These are phyloP conservation scores for Debaryomyces singareniensis DNA, from an alignment of 1,139 yeast species.

Conservation along the genomic window DNA sequence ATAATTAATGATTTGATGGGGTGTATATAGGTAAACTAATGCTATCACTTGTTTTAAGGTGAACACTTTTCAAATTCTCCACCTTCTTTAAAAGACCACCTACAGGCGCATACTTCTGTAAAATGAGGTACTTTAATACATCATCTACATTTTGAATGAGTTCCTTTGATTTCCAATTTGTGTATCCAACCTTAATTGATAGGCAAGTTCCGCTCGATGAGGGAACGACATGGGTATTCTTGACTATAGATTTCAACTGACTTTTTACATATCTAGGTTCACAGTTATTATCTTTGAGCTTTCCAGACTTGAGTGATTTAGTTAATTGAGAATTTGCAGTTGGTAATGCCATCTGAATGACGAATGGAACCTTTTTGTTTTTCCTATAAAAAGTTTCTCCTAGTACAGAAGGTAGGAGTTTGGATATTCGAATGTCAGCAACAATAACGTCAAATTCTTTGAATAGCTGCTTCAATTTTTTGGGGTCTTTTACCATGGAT, in stretches of 20 bases:
- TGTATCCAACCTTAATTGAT: conserved; percentile 47
- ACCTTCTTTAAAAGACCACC: conserved; percentile 50
- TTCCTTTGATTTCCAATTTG: conserved; percentile 36
- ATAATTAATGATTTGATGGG: no score
- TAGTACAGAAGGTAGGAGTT: conserved; percentile 48
- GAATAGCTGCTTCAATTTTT: conserved; percentile 39
- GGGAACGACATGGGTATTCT: conserved; percentile 55
- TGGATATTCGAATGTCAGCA: conserved; percentile 60
- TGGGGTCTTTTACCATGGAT: conserved; percentile 37
- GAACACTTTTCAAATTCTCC: conserved; percentile 41
- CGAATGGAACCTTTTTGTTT: conserved; percentile 57
- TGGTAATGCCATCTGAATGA: conserved; percentile 59
- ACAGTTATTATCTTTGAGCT: conserved; percentile 46
- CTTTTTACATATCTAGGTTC: conserved; percentile 55
- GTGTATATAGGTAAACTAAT: conserved; percentile 44
- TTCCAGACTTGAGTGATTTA: conserved; percentile 27
- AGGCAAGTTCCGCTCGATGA: conserved; percentile 50
- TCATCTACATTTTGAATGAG: conserved; percentile 51
- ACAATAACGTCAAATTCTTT: conserved; percentile 61
- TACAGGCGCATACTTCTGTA: conserved; percentile 43
- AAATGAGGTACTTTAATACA: conserved; percentile 45
- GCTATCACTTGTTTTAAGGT: conserved; percentile 60
- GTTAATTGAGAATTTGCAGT: conserved; percentile 31
- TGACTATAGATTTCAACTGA: conserved; percentile 56
- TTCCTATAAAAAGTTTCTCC: conserved; percentile 53